phyloP scores from a whole-genome alignment of 78 protist species.

The Planoprotostelium fungivorum region DNA sequence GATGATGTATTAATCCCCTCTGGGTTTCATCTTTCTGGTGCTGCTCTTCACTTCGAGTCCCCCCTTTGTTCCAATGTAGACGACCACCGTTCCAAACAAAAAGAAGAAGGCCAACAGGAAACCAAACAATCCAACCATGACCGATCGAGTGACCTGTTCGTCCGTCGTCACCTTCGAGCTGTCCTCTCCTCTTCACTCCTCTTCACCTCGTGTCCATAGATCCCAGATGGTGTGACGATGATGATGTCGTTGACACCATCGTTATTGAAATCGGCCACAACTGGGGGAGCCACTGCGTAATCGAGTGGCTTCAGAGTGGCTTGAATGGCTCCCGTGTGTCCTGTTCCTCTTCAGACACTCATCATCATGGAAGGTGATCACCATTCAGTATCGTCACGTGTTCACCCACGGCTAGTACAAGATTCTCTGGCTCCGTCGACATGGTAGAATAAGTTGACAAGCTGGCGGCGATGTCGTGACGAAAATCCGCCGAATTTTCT shows the following conservation, averaged over 20 bases:
- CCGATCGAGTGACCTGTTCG: not conserved
- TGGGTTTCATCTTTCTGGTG: not conserved
- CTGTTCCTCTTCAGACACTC: constrained; percentile 1
- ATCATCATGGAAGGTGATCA: not conserved
- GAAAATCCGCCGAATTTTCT: not conserved
- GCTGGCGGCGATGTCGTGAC: constrained; percentile 6
- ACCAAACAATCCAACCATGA: not conserved
- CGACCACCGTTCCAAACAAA: not conserved
- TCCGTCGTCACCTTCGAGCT: too few species aligned
- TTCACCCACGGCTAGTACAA: not conserved
- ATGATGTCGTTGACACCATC: constrained; percentile 52
- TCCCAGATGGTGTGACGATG: constrained; percentile 19
- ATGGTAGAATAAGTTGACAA: not conserved
- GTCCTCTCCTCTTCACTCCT: not conserved
- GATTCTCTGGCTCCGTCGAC: not conserved
- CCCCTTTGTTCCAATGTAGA: not conserved
- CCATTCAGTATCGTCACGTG: not conserved
- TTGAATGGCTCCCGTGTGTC: not conserved
- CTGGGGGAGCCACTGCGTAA: constrained; percentile 30
- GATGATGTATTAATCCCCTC: not conserved
- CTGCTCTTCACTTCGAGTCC: too few species aligned
- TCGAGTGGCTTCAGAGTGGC: constrained; percentile 1
- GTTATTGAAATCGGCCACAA: constrained; percentile 44
- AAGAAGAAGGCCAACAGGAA: not conserved
- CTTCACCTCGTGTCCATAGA: constrained; percentile 3